A percentile compares a stretch with the other conserved stretches of the same genome.
Evolutionary conservation across 2,329 filamentous ascomycete species (phyloP).

Genomic region (Sarocladium brachiariae): DNA sequence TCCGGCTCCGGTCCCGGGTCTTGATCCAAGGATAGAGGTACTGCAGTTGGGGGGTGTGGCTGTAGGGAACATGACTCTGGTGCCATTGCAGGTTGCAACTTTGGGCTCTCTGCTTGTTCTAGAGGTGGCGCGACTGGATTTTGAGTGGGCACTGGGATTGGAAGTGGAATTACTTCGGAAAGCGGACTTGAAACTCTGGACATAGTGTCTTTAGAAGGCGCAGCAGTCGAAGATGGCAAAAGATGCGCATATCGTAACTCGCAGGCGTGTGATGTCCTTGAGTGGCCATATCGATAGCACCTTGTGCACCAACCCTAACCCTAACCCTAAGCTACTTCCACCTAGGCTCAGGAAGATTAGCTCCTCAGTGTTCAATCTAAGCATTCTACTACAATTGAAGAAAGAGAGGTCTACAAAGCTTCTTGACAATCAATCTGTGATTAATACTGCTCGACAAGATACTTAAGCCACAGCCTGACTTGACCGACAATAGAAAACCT

Average conservation of each 20-base stretch:
- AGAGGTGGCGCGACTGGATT: not conserved
- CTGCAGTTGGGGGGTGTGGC: not conserved
- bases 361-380: no score
- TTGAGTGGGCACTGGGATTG: not conserved
- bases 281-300: conserved; percentile 12
- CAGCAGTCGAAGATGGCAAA: not conserved
- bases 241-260: conserved; percentile 4
- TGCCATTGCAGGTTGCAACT: not conserved
- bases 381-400: no score
- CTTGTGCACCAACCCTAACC: no score
- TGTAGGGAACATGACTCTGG: not conserved
- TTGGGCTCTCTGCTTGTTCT: not conserved
- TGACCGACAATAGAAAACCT: no score
- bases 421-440: no score
- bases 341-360: no score
- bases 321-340: no score
- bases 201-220: not conserved
- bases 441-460: no score
- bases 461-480: no score
- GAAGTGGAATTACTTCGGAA: not conserved
- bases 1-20: conserved; percentile 1
- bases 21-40: not conserved
- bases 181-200: not conserved
- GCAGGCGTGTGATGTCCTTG: conserved; percentile 6
- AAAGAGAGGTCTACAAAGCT: no score